These are phyloP conservation scores for Mrakia gelida DNA, from an alignment of 768 basidiomycete genomes.

Conservation along the genomic window DNA sequence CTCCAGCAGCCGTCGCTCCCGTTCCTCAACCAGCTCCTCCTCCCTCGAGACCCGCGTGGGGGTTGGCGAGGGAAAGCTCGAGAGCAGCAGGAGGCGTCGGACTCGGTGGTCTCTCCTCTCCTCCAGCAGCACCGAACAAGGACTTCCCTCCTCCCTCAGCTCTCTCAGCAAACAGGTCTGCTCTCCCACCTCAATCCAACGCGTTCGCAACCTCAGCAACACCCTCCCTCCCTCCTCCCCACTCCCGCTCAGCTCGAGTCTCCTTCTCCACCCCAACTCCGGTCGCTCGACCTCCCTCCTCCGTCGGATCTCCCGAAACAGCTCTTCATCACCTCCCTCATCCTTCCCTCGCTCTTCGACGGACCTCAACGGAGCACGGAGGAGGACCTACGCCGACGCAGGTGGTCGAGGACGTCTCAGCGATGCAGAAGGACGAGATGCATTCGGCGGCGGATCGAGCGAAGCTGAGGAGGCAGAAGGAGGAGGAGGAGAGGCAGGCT, in stretches of 20 bases:
- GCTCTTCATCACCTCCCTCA: no score
- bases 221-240: background rate
- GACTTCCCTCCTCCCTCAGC: slow-evolving; percentile 3
- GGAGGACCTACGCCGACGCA: background rate
- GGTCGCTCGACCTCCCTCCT: background rate
- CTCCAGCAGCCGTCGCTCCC: background rate
- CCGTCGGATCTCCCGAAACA: background rate
- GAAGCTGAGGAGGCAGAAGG: slow-evolving; percentile 21
- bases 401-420: slow-evolving; percentile 11
- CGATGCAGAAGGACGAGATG: slow-evolving; percentile 33
- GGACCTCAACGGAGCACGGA: background rate
- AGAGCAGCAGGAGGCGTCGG: background rate
- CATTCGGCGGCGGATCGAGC: slow-evolving; percentile 29
- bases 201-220: background rate
- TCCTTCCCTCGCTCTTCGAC: slow-evolving; percentile 1
- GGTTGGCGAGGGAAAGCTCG: background rate
- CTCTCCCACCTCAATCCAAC: slow-evolving; percentile 10
- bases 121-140: background rate
- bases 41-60: background rate
- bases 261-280: background rate
- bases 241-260: background rate
- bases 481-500: slow-evolving; percentile 28
- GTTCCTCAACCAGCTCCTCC: slow-evolving; percentile 5
- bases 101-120: background rate
- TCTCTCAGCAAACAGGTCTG: background rate